phyloP scores from a whole-genome alignment of 441 rosid species.

The Gossypium laxum region DNA sequence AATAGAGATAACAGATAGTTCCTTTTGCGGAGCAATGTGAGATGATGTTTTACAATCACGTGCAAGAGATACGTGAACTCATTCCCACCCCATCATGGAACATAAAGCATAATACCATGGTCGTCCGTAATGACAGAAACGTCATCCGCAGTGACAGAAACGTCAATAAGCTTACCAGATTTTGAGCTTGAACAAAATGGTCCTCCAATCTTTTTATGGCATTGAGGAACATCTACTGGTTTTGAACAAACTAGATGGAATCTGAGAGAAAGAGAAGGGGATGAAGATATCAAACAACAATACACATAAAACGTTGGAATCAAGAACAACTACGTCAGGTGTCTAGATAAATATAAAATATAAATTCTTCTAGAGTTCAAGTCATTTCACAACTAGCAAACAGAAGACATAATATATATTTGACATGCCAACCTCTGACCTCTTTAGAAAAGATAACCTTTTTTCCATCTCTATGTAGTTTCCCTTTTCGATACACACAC shows the following conservation, averaged over 20 bases:
- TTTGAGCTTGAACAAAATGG: neutral
- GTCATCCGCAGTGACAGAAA: neutral
- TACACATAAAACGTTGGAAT: neutral
- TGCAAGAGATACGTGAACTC: neutral
- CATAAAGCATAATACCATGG: neutral
- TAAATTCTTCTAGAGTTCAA: neutral
- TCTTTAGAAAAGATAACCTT: neutral
- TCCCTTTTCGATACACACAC: neutral
- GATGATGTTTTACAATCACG: neutral
- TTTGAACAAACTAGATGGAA: slow-evolving; percentile 50
- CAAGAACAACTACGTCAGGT: neutral
- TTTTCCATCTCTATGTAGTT: neutral
- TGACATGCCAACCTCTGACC: neutral
- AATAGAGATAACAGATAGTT: neutral
- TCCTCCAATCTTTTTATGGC: neutral
- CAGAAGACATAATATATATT: neutral
- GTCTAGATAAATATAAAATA: neutral
- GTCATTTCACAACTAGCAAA: slow-evolving; percentile 2
- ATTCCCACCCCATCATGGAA: neutral
- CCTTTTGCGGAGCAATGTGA: neutral
- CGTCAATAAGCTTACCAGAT: slow-evolving; percentile 1
- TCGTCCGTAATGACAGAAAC: neutral
- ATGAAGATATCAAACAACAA: neutral
- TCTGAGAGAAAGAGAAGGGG: slow-evolving; percentile 31
- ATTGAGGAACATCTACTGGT: slow-evolving; percentile 15